Base-by-base conservation (phyloP, 2,329 filamentous ascomycete genomes). In the Parascedosporium putredinis region DNA sequence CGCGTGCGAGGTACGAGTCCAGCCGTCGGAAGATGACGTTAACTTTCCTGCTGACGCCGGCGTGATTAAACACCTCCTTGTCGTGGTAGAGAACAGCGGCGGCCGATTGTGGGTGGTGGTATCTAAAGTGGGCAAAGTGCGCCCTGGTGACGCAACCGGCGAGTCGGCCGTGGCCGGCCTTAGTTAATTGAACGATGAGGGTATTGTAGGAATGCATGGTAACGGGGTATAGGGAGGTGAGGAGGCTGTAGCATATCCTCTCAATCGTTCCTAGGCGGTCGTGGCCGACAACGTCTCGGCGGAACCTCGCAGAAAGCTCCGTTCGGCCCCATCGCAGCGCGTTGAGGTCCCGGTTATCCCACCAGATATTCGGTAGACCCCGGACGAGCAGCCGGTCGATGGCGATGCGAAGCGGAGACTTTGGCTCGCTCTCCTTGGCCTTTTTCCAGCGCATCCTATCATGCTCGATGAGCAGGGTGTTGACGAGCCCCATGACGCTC, bases 141-240 rank as follows among this genome's bases (percentile, higher is more conserved):
- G 48, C 51, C n/a, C 42, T 48, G 40, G 50, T 33, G 20, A 83
- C 68, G n/a, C 68, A 57, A 33, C 78, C 68, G 3, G 76, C 72
- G 16, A 83, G 64, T 33, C 67, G 64, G 50, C 73, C 67, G 48
- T 73, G 66, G 24, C 71, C 67, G 4, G 73, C 60, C 27, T 70
- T 68, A 48, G 75, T 72, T 47, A 91, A 80, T n/a, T 78, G 76
- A n/a, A 76, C 62, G 2, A 91, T 74, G 23, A 93, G 71, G 10
- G 75, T 73, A 59, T 89, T 89, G 67, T 82, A 88, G 3, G 82
- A 88, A 55, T 80, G 72, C 31, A 86, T 74, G 53, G 78, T 78
- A 0, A 86, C 84, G 0, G 80, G 76, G 16, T 77, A 69, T 2
- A 73, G 62, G 2, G 78, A 80, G 3, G 79, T 67, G 14, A 88